phyloP scores from a whole-genome alignment of 2,329 filamentous ascomycete genomes.

The Plenodomus tracheiphilus region DNA sequence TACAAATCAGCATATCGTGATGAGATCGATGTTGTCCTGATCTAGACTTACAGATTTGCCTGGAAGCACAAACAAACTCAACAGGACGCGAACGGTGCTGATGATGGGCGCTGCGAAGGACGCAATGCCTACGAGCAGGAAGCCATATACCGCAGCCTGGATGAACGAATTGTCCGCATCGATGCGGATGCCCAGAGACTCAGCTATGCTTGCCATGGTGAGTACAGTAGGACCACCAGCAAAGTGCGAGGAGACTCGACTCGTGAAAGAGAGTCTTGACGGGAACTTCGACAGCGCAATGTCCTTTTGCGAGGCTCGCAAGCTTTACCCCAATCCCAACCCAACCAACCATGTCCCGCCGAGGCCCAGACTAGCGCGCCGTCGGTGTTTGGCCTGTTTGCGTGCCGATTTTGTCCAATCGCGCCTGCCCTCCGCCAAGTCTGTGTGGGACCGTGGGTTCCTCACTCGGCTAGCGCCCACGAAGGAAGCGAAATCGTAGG shows the following conservation, averaged over 20 bases:
- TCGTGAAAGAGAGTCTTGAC: not conserved
- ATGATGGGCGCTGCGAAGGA: slow-evolving; percentile 43
- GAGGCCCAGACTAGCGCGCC: not conserved
- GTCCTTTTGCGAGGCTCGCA: no score
- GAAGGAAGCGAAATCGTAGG: slow-evolving; percentile 14
- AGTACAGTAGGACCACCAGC: not conserved
- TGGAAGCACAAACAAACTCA: slow-evolving; percentile 55
- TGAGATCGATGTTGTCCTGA: slow-evolving; percentile 10
- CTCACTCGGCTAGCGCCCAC: not conserved
- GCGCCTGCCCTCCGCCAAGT: not conserved
- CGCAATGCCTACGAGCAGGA: slow-evolving; percentile 36
- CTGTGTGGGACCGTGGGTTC: no score
- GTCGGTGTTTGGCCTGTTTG: not conserved
- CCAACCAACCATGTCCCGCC: not conserved
- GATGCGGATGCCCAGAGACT: slow-evolving; percentile 37
- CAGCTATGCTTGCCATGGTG: slow-evolving; percentile 21
- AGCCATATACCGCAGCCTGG: slow-evolving; percentile 29
- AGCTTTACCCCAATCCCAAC: no score
- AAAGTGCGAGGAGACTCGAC: not conserved
- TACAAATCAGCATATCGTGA: slow-evolving; percentile 43
- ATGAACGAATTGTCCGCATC: slow-evolving; percentile 33
- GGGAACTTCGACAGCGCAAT: no score
- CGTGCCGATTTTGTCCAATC: not conserved
- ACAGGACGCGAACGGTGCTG: slow-evolving; percentile 52
- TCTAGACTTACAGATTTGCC: slow-evolving; percentile 48